Evolutionary conservation across 2,329 filamentous ascomycete genomes (phyloP), one percentile per base, ranked within the genome.

Genomic region (Cercospora sp.): DNA sequence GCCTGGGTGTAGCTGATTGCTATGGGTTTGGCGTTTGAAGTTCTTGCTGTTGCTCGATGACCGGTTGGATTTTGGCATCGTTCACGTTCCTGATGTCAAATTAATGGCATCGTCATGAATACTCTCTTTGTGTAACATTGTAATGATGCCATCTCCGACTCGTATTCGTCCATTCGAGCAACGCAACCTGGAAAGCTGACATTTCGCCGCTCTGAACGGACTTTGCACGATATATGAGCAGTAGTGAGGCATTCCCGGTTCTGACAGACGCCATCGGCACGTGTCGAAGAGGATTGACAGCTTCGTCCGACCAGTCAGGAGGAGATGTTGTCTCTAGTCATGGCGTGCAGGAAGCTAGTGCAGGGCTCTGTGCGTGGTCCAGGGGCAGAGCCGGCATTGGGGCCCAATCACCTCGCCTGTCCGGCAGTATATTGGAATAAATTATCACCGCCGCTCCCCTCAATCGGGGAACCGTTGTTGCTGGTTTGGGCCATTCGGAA

Each of bases 301-400:
- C 8, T 23, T 31, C 7, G 1, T 31, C 28, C 18, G 18, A n/a
- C 55, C 16, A 31, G 16, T 23, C 16, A 59, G 16, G 55, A 31
- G 13, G 13, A 48, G 4, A 12, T 18, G 60, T 33, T 26, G 60
- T 62, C 36, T 16, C 60, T 23, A 48, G 42, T 45, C 60, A 62
- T 62, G 60, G 36, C 60, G 60, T 62, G 61, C 61, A 63, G 48
- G 61, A 48, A 33, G 45, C 61, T 63, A 63, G 40, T 63, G 60
- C 60, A 63, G 60, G 60, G 26, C 60, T 26, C 33, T 18, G 36
- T 62, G 60, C 60, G 45, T n/a, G 40, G 23, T 48, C n/a, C 16
- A 18, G 40, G 26, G 45, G 20, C 16, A 18, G 12, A 48, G 45
- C n/a, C 48, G 45, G 45, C 23, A 55, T 53, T 55, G 61, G 31